These are phyloP conservation scores for Neocucurbitaria cava DNA, from an alignment of 2,329 filamentous ascomycete genomes.

Conservation along the genomic window DNA sequence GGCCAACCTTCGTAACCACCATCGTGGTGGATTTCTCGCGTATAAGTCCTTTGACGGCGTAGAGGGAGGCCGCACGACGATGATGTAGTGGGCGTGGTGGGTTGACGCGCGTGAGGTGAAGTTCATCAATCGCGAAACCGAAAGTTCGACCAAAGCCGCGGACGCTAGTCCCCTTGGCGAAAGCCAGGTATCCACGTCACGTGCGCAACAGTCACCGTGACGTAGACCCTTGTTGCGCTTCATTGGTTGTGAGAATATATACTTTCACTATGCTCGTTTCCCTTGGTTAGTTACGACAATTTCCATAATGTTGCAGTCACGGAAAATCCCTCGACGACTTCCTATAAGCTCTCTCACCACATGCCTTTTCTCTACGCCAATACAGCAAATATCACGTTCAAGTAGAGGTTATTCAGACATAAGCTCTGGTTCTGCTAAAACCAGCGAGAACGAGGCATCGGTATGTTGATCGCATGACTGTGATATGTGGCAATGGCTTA, in stretches of 20 bases:
- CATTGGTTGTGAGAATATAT: too few relatives aligned
- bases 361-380: neutral
- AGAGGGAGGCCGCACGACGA: constrained; percentile 12
- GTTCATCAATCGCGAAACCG: constrained; percentile 24
- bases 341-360: neutral
- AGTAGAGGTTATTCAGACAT: constrained; percentile 8
- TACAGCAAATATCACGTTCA: neutral
- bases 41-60: neutral
- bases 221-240: constrained; percentile 17
- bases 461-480: neutral
- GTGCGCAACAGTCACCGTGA: constrained; percentile 29
- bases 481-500: neutral
- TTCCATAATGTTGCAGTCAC: constrained; percentile 1
- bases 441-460: neutral
- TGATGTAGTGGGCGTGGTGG: constrained; percentile 19
- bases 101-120: constrained; percentile 13
- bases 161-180: constrained; percentile 29
- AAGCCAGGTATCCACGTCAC: constrained; percentile 5
- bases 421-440: neutral
- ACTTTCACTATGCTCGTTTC: neutral
- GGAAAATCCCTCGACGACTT: neutral
- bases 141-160: constrained; percentile 24
- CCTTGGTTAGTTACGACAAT: too few relatives aligned
- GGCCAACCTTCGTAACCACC: constrained; percentile 71
- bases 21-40: constrained; percentile 47